Conservation (phyloP, 2,329 filamentous ascomycete species). For the Neonectria sp. region DNA sequence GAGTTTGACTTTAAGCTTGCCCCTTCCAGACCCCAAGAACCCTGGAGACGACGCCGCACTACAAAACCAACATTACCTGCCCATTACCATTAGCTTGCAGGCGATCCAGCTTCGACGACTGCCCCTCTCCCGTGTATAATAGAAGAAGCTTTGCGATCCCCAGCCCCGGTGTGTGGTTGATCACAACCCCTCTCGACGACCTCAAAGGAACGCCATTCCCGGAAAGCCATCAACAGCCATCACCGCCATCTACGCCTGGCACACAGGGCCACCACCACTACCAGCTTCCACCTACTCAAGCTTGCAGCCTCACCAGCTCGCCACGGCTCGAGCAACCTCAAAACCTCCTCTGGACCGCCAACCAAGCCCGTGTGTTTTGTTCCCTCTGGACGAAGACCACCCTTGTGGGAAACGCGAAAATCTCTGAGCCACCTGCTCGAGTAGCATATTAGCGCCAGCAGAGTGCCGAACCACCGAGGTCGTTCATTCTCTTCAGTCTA, state of each 20-base stretch:
- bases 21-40: slow-evolving; percentile 23
- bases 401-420: slow-evolving; percentile 1
- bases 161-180: slow-evolving; percentile 24
- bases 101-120: slow-evolving; percentile 15
- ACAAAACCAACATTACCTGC: background rate
- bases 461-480: background rate
- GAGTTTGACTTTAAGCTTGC: slow-evolving; percentile 35
- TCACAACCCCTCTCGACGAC: slow-evolving; percentile 28
- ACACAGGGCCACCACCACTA: slow-evolving; percentile 20
- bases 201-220: slow-evolving; percentile 32
- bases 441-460: background rate
- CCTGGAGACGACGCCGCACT: slow-evolving; percentile 17
- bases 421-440: background rate
- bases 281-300: slow-evolving; percentile 3
- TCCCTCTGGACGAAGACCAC: slow-evolving; percentile 5
- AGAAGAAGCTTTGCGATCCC: slow-evolving; percentile 33
- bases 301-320: background rate
- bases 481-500: background rate
- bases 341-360: background rate
- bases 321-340: background rate
- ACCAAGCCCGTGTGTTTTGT: background rate
- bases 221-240: slow-evolving; percentile 21
- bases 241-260: slow-evolving; percentile 25
- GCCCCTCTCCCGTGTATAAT: slow-evolving; percentile 18
- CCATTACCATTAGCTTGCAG: slow-evolving; percentile 13